Percentiles rank a stretch among this genome's conserved stretches.
These are phyloP conservation scores for Lachnellula cervina DNA, from an alignment of 2,329 filamentous ascomycete genomes.

Conservation along the genomic window DNA sequence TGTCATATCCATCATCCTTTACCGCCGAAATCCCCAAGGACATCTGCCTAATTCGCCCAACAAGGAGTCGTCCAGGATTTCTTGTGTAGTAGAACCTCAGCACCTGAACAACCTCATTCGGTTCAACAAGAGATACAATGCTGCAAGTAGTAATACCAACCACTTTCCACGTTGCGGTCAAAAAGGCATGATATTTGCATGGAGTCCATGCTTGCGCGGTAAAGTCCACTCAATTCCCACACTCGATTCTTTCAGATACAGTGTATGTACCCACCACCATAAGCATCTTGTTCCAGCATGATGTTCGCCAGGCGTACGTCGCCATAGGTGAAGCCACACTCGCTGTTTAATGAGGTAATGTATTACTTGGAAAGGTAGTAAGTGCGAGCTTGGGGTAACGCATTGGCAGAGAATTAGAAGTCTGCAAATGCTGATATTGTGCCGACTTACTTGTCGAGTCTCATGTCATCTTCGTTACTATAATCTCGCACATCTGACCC, in stretches of 20 bases:
- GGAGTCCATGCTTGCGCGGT: conserved; percentile 13
- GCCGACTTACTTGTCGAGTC: background rate
- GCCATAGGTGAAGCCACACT: conserved; percentile 15
- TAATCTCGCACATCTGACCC: no score
- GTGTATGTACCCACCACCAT: background rate
- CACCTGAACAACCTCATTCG: no score
- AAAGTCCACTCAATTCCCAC: conserved; percentile 14
- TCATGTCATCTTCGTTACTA: no score
- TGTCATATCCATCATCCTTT: background rate
- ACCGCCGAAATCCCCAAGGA: background rate
- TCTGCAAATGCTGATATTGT: conserved; percentile 12
- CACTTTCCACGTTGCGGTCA: background rate
- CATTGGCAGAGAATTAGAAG: conserved; percentile 15
- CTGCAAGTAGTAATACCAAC: conserved; percentile 1
- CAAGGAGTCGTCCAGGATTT: background rate
- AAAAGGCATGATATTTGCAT: background rate
- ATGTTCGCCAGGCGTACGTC: conserved; percentile 15
- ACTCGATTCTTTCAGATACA: conserved; percentile 16
- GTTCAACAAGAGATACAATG: conserved; percentile 1
- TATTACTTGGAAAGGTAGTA: conserved; percentile 11
- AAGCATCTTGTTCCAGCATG: conserved; percentile 10
- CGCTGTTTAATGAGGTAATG: conserved; percentile 3
- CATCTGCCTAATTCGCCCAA: conserved; percentile 1
- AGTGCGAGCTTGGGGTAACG: conserved; percentile 1
- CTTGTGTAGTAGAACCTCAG: no score